Base-by-base conservation (phyloP, 345 rosid genomes). In the Populus tremula region DNA sequence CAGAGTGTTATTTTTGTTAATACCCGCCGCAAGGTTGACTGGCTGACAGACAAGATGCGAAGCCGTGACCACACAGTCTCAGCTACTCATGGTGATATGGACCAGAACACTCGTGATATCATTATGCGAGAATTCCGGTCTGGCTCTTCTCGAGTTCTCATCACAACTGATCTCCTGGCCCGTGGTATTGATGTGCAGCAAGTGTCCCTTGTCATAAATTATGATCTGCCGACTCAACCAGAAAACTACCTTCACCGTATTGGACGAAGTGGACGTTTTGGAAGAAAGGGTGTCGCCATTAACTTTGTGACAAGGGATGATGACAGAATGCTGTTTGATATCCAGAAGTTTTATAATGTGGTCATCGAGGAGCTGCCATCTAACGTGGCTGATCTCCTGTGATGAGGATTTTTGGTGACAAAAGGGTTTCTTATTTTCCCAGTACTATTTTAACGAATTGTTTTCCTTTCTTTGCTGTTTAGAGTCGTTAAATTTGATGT, bases 161-260 rank as follows among this genome's bases (percentile, higher is more conserved):
- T 87, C 77, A 87, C 89, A 76, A 87, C 89, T 0, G 89, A 86
- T 67, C 89, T 86, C 61, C 62, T 86, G 62, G 89, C 87, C 56
- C 89, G 89, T 63, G 89, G 89, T 67, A 87, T 87, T 35, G 89
- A 87, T 74, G 89, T 87, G 69, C 89, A 87, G 82, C 89, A 87
- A 43, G 89, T 87, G n/a, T 87, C 89, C 2, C 86, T 87, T 6
- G 89, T 87, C 35, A 87, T 87, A 50, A 87, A 87, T 85, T 87
- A 84, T 35, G 89, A 87, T 76, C 80, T 87, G 80, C 89, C 89
- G 6, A 87, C 87, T 71, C 89, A 87, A 76, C 89, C 89, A 0
- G 89, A 87, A 73, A 87, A 87, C 78, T 87, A 87, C 79, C 89
- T 87, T 54, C 89, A 87, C 69, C 89, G 89, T 66, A 87, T 87